phyloP scores from a whole-genome alignment of 306 rosid genomes.

The Parietaria judaica region DNA sequence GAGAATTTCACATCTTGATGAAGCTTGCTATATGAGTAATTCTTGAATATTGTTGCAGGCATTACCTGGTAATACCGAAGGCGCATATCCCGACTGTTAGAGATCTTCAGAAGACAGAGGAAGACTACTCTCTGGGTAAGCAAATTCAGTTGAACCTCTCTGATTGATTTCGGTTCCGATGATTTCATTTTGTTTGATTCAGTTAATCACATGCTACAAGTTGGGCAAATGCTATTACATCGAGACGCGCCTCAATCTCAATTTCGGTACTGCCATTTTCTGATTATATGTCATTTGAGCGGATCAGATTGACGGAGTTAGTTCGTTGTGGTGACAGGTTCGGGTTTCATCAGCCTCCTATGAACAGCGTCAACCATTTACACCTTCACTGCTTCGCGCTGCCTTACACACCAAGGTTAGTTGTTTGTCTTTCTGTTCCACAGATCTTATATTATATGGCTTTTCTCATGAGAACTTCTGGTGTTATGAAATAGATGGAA shows the following conservation, averaged over 20 bases:
- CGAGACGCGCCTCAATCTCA: slow-evolving; percentile 58
- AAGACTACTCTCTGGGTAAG: no score
- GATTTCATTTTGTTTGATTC: no score
- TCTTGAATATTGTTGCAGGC: slow-evolving; percentile 29
- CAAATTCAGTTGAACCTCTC: no score
- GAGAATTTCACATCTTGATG: no score
- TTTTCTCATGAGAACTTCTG: background rate
- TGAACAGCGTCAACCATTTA: no score
- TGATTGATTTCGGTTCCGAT: no score
- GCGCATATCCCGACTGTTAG: slow-evolving; percentile 53
- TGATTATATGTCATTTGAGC: no score
- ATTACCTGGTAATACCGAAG: slow-evolving; percentile 32
- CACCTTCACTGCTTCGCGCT: slow-evolving; percentile 14
- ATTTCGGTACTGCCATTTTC: slow-evolving; percentile 29
- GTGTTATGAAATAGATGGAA: slow-evolving; percentile 38
- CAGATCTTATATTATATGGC: background rate
- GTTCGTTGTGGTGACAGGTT: slow-evolving; percentile 28
- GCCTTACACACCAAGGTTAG: slow-evolving; percentile 75
- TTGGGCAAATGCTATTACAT: slow-evolving; percentile 48
- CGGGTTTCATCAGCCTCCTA: slow-evolving; percentile 39
- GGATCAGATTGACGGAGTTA: no score
- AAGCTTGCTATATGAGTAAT: no score
- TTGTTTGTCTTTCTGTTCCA: slow-evolving; percentile 11
- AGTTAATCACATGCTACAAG: slow-evolving; percentile 42
- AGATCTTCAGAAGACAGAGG: no score